Evolutionary conservation across 768 basidiomycete species (phyloP).

Genomic region (Leccinum obscurum): DNA sequence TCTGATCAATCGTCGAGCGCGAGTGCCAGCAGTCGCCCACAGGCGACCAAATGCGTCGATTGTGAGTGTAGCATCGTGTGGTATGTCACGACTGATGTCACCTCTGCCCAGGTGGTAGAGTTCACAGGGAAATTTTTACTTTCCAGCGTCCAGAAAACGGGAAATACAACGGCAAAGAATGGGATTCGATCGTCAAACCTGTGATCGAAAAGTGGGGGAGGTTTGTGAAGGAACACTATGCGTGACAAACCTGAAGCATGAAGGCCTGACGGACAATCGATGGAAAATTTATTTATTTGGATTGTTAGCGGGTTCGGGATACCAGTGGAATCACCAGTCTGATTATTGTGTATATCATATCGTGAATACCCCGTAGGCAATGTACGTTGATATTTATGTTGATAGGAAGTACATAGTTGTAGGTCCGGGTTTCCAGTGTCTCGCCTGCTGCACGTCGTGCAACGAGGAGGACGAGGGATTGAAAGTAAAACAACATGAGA

Average conservation of each 20-base stretch:
- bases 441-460: slow-evolving; percentile 72
- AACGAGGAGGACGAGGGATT: slow-evolving; percentile 73
- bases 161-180: slow-evolving; percentile 62
- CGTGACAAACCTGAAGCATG: slow-evolving; percentile 12
- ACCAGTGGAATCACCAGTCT: neutral
- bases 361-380: neutral
- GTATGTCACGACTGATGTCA: slow-evolving; percentile 8
- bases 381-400: neutral
- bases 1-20: slow-evolving; percentile 19
- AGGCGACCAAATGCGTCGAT: slow-evolving; percentile 39
- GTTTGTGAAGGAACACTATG: slow-evolving; percentile 46
- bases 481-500: slow-evolving; percentile 80
- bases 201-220: slow-evolving; percentile 77
- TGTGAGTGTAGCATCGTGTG: slow-evolving; percentile 38
- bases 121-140: slow-evolving; percentile 80
- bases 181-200: slow-evolving; percentile 72
- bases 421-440: slow-evolving; percentile 49
- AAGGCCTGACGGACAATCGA: neutral
- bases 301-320: neutral
- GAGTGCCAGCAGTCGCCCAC: slow-evolving; percentile 11
- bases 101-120: slow-evolving; percentile 44
- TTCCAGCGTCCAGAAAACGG: slow-evolving; percentile 59
- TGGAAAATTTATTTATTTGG: neutral
- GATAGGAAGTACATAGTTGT: neutral
- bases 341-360: neutral